phyloP scores from a whole-genome alignment of 352 stramenopile species.

The Globisporangium cylindrosporum region DNA sequence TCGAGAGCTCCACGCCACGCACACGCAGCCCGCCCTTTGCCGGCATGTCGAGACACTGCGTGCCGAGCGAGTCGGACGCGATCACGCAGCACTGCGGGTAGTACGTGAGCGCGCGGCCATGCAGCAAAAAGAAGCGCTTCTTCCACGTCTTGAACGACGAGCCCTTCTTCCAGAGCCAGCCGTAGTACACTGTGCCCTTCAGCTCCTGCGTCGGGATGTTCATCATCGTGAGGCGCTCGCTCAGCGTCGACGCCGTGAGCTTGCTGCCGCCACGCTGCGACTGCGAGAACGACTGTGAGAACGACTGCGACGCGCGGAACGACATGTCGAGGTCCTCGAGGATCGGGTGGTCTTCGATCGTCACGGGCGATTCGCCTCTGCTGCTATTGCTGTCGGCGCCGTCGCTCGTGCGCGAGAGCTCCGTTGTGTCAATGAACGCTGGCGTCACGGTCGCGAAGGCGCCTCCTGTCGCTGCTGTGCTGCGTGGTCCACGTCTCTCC shows the following conservation, averaged over 20 bases:
- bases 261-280: constrained; percentile 11
- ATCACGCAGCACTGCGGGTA: constrained; percentile 73
- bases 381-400: background rate
- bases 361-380: constrained; percentile 17
- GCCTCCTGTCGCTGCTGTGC: background rate
- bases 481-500: constrained; percentile 4
- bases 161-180: constrained; percentile 77
- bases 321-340: constrained; percentile 16
- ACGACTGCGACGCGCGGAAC: constrained; percentile 17
- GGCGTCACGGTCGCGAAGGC: background rate
- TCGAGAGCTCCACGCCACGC: constrained; percentile 32
- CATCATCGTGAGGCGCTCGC: constrained; percentile 59
- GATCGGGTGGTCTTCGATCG: constrained; percentile 13
- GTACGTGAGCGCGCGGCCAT: constrained; percentile 65
- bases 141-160: constrained; percentile 80
- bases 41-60: constrained; percentile 56
- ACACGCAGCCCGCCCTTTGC: constrained; percentile 57
- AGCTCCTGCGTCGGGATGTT: constrained; percentile 63
- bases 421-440: constrained; percentile 19
- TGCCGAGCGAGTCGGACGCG: constrained; percentile 47
- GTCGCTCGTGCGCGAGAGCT: constrained; percentile 12
- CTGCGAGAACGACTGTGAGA: constrained; percentile 1
- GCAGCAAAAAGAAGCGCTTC: constrained; percentile 73
- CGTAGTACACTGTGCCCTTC: constrained; percentile 57
- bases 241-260: constrained; percentile 29